Conservation (phyloP, 768 basidiomycete species). For the Mycena filopes region DNA sequence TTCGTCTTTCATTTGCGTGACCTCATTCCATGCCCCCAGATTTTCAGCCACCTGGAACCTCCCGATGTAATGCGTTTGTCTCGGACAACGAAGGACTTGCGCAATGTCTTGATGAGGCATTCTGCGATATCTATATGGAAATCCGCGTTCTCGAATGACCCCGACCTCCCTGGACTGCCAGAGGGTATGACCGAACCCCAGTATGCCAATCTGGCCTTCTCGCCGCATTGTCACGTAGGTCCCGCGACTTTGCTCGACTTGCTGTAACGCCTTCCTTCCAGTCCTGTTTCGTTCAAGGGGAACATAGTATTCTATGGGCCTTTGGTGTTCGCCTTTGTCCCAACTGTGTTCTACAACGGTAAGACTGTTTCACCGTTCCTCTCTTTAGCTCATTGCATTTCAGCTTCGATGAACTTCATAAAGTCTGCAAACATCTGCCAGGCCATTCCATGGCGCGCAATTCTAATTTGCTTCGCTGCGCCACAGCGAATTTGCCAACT, state of each 20-base stretch:
- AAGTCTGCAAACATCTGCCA: slow-evolving; percentile 18
- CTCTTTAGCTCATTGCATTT: not conserved
- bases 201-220: slow-evolving; percentile 42
- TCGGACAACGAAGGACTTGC: slow-evolving; percentile 51
- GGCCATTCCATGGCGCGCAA: not conserved
- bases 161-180: slow-evolving; percentile 39
- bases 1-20: not conserved
- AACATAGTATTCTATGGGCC: slow-evolving; percentile 31
- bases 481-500: not conserved
- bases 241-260: not conserved
- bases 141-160: slow-evolving; percentile 36
- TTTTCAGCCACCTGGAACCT: slow-evolving; percentile 48
- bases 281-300: slow-evolving; percentile 29
- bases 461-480: not conserved
- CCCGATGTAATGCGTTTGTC: slow-evolving; percentile 50
- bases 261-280: not conserved
- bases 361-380: not conserved
- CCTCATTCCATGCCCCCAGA: slow-evolving; percentile 37
- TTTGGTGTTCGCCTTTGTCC: slow-evolving; percentile 32
- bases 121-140: slow-evolving; percentile 41
- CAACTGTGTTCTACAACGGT: slow-evolving; percentile 30
- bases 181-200: slow-evolving; percentile 41
- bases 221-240: slow-evolving; percentile 41
- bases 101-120: slow-evolving; percentile 43
- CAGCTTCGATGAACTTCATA: slow-evolving; percentile 22